Percentiles rank a stretch among this genome's conserved stretches.
Conservation (phyloP, 306 rosid genomes). For the Urtica urens region DNA sequence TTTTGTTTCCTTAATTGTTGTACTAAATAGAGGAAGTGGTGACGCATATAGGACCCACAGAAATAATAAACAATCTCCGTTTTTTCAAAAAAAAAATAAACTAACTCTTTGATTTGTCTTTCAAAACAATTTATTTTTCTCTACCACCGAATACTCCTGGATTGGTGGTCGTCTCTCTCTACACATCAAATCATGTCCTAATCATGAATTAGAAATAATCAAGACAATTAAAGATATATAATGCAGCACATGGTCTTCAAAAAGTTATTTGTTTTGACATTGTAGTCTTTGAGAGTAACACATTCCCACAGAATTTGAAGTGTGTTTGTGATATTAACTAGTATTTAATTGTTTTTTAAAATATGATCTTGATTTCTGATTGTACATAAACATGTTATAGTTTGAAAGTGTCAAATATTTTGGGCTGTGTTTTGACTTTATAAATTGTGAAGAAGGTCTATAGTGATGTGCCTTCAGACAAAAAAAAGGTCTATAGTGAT, state of each 20-base stretch:
- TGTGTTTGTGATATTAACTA: background rate
- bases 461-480: too few species aligned
- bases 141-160: slow-evolving; percentile 17
- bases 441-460: background rate
- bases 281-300: slow-evolving; percentile 5
- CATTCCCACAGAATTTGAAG: background rate
- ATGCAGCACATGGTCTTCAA: background rate
- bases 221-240: slow-evolving; percentile 5
- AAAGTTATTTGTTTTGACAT: background rate
- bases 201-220: slow-evolving; percentile 26
- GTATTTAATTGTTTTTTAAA: too few species aligned
- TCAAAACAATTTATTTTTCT: background rate
- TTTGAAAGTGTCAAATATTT: background rate
- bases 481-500: too few species aligned
- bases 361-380: background rate
- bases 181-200: slow-evolving; percentile 12
- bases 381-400: background rate
- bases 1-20: too few species aligned
- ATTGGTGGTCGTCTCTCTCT: slow-evolving; percentile 9
- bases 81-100: too few species aligned
- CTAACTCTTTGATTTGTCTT: background rate
- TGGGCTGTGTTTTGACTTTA: slow-evolving; percentile 3
- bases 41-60: too few species aligned
- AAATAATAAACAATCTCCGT: too few species aligned
- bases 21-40: too few species aligned